Evolutionary conservation across 2,329 filamentous ascomycete species (phyloP).

Genomic region (Cryphonectria nitschkei): DNA sequence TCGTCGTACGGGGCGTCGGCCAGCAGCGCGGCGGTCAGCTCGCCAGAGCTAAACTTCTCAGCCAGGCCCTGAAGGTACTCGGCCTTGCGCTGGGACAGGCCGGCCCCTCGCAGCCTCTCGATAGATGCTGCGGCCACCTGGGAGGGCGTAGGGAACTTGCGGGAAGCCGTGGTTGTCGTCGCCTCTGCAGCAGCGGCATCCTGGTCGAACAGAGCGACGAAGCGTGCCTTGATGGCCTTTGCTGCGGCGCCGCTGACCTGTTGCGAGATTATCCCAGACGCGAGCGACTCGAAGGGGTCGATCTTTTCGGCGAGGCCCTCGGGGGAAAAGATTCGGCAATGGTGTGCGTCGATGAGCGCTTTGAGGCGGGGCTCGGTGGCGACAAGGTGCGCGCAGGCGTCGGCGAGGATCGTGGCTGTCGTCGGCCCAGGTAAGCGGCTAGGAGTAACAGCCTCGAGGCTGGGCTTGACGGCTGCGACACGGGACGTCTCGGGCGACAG

Average conservation of each 20-base stretch:
- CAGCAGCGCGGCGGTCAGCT: conserved; percentile 76
- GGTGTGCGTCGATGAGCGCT: conserved; percentile 72
- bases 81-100: conserved; percentile 90
- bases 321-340: conserved; percentile 78
- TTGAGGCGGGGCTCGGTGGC: conserved; percentile 73
- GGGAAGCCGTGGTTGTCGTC: conserved; percentile 16
- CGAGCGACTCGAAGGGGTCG: conserved; percentile 84
- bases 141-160: conserved; percentile 73
- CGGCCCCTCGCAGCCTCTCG: conserved; percentile 75
- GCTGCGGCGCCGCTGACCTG: conserved; percentile 95
- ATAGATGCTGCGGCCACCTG: conserved; percentile 69
- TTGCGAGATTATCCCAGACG: conserved; percentile 90
- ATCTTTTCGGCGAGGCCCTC: conserved; percentile 82
- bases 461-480: conserved; percentile 40
- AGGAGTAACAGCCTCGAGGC: conserved; percentile 35
- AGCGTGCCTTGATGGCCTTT: conserved; percentile 84
- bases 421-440: conserved; percentile 49
- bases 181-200: conserved; percentile 37
- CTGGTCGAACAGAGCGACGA: conserved; percentile 71
- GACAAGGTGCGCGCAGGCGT: conserved; percentile 76
- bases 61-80: conserved; percentile 91
- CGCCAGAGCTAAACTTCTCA: conserved; percentile 75
- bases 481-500: conserved; percentile 73
- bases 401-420: conserved; percentile 72
- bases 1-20: conserved; percentile 83